Percentiles rank a stretch among this genome's conserved stretches.
Conservation (phyloP, 208 protist species). For the Wallacemonas rigidus region DNA sequence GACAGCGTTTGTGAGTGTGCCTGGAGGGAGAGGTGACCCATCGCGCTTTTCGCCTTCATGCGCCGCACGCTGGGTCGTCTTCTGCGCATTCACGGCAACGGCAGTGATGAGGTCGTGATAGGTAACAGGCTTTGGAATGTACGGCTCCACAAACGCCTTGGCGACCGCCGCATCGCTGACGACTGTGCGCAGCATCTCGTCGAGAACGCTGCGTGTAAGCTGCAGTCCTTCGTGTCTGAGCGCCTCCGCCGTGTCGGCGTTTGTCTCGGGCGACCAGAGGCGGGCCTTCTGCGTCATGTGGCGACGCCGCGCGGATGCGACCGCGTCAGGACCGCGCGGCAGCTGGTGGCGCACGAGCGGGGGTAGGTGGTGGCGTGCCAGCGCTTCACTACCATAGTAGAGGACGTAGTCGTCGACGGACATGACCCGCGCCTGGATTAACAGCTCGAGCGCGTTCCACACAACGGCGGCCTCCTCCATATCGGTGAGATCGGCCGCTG, state of each 20-base stretch:
- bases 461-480: conserved; percentile 34
- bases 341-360: conserved; percentile 19
- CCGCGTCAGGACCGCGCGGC: not conserved
- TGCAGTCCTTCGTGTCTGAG: conserved; percentile 6
- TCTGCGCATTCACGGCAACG: not conserved
- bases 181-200: conserved; percentile 69
- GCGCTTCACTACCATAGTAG: conserved; percentile 48
- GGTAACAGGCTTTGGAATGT: conserved; percentile 26
- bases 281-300: not conserved
- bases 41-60: not conserved
- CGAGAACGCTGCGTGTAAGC: conserved; percentile 48
- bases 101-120: conserved; percentile 28
- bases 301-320: not conserved
- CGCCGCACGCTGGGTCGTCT: not conserved
- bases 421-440: conserved; percentile 84
- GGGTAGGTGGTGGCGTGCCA: conserved; percentile 44
- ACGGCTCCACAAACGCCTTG: conserved; percentile 56
- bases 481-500: conserved; percentile 1
- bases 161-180: conserved; percentile 54
- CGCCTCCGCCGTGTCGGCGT: not conserved
- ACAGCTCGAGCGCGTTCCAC: conserved; percentile 60
- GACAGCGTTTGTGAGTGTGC: conserved; percentile 32
- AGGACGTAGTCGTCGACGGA: conserved; percentile 63
- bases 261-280: not conserved
- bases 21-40: not conserved